phyloP scores from a whole-genome alignment of 1,284 basidiomycete genomes.

The Macrocystidia cucumis region DNA sequence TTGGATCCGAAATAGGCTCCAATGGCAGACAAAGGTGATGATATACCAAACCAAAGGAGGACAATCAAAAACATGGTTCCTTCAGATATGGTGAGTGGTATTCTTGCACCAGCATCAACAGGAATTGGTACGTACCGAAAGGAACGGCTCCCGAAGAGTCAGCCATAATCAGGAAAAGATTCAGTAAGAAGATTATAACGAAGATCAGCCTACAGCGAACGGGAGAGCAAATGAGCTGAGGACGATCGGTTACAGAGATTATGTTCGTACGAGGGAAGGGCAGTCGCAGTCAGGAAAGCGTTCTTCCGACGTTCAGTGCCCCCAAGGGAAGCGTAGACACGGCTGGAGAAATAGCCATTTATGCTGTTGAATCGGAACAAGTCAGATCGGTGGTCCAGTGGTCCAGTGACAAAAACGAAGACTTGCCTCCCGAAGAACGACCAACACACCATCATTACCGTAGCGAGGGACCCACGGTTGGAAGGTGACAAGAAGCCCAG shows the following conservation, averaged over 20 bases:
- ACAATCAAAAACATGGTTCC: slow-evolving; percentile 88
- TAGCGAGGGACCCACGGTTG: slow-evolving; percentile 90
- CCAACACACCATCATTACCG: slow-evolving; percentile 96
- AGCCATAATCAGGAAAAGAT: slow-evolving; percentile 80
- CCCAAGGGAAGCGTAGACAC: slow-evolving; percentile 79
- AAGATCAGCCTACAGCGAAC: slow-evolving; percentile 59
- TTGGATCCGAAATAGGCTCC: slow-evolving; percentile 79
- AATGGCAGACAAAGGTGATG: slow-evolving; percentile 74
- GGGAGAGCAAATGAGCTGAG: background rate
- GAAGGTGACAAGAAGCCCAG: slow-evolving; percentile 96
- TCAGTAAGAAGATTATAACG: slow-evolving; percentile 75
- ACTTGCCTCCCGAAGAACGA: slow-evolving; percentile 80
- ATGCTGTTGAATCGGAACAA: slow-evolving; percentile 38
- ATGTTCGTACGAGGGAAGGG: slow-evolving; percentile 73
- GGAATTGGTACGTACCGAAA: slow-evolving; percentile 55
- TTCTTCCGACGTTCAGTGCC: slow-evolving; percentile 79
- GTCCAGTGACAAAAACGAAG: background rate
- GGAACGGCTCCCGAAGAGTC: slow-evolving; percentile 94
- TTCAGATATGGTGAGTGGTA: slow-evolving; percentile 17
- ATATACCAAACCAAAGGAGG: slow-evolving; percentile 93
- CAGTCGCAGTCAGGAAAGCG: slow-evolving; percentile 81
- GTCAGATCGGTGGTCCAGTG: too few species aligned
- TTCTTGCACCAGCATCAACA: background rate
- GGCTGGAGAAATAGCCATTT: slow-evolving; percentile 85
- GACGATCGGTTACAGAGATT: slow-evolving; percentile 7